phyloP scores from a whole-genome alignment of 805 yeast genomes.

The Starmera dryadoides region DNA sequence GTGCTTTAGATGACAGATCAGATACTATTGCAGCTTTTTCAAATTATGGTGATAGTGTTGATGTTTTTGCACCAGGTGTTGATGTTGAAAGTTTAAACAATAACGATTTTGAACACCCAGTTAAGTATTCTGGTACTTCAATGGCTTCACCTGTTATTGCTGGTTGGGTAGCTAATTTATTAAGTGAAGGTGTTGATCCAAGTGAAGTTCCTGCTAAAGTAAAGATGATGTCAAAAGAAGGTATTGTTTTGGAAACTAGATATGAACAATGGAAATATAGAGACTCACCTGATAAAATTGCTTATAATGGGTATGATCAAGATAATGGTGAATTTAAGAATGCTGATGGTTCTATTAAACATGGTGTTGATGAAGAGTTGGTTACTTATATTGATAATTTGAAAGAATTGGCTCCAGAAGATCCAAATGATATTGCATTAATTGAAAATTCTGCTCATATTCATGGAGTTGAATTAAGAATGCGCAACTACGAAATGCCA shows the following conservation, averaged over 20 bases:
- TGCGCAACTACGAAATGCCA: no score
- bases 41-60: slow-evolving; percentile 85
- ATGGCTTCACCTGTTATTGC: slow-evolving; percentile 74
- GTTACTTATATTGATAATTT: not conserved
- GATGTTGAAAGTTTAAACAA: slow-evolving; percentile 48
- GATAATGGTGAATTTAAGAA: slow-evolving; percentile 18
- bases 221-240: slow-evolving; percentile 35
- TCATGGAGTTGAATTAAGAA: not conserved
- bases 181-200: slow-evolving; percentile 42
- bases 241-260: slow-evolving; percentile 16
- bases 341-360: slow-evolving; percentile 1
- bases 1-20: slow-evolving; percentile 71
- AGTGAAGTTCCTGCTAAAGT: slow-evolving; percentile 33
- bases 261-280: slow-evolving; percentile 23
- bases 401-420: not conserved
- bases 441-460: not conserved
- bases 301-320: slow-evolving; percentile 22
- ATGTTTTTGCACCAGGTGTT: slow-evolving; percentile 77
- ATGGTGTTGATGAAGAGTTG: not conserved
- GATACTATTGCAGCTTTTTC: slow-evolving; percentile 71
- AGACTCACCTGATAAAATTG: slow-evolving; percentile 53
- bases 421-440: not conserved
- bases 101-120: slow-evolving; percentile 12
- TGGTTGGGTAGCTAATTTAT: slow-evolving; percentile 52
- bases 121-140: slow-evolving; percentile 60